phyloP scores from a whole-genome alignment of 257 asterid species.

The Leptodermis oblonga region DNA sequence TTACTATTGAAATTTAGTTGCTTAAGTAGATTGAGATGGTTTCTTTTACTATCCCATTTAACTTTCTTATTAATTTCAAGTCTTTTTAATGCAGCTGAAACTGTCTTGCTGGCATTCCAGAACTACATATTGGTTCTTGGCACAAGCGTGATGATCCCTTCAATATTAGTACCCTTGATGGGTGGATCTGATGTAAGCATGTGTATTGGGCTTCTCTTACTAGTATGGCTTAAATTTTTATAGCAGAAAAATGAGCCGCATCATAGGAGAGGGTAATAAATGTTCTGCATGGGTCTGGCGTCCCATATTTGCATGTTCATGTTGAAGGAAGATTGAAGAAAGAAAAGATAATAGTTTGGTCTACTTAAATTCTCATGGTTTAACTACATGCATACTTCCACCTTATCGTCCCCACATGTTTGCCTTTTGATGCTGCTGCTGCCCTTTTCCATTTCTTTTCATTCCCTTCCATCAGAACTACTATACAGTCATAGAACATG shows the following conservation, averaged over 20 bases:
- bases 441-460: not conserved
- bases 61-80: conserved; percentile 21
- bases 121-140: conserved; percentile 88
- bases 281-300: not conserved
- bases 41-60: conserved; percentile 1
- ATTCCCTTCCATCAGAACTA: not conserved
- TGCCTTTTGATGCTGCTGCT: not conserved
- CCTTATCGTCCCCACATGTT: not conserved
- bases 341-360: not conserved
- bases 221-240: not conserved
- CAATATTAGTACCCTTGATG: conserved; percentile 84
- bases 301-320: not conserved
- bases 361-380: not conserved
- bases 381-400: not conserved
- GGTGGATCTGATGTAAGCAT: conserved; percentile 89
- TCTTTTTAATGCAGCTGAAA: conserved; percentile 76
- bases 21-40: not conserved
- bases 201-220: not conserved
- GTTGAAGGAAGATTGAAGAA: conserved; percentile 1
- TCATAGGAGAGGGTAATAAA: not conserved
- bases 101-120: conserved; percentile 91
- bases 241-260: not conserved
- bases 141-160: conserved; percentile 95
- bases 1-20: not conserved
- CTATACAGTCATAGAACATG: not conserved